These are phyloP conservation scores for Arabidopsis thaliana DNA, from an alignment of 345 rosid species.

Conservation along the genomic window TAIR10.1 NC_003070.9:690001-690500, in stretches of 20 bases:
- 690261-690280: neutral
- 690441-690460: conserved; percentile 71
- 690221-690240: neutral
- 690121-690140: conserved; percentile 84
- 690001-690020: conserved; percentile 72
- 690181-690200: conserved; percentile 14
- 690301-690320: neutral
- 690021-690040: conserved; percentile 79
- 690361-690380: conserved; percentile 17
- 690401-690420: conserved; percentile 52
- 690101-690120: conserved; percentile 85
- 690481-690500: conserved; percentile 81
- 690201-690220: conserved; percentile 12
- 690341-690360: conserved; percentile 27
- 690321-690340: conserved; percentile 7
- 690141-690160: conserved; percentile 47
- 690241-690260: neutral
- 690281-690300: neutral
- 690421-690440: conserved; percentile 53
- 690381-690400: conserved; percentile 57
- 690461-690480: conserved; percentile 85
- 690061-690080: conserved; percentile 96
- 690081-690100: conserved; percentile 82
- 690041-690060: conserved; percentile 78
- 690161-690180: conserved; percentile 42